Conservation (phyloP, 2,329 filamentous ascomycete genomes). For the Didymella pomorum region DNA sequence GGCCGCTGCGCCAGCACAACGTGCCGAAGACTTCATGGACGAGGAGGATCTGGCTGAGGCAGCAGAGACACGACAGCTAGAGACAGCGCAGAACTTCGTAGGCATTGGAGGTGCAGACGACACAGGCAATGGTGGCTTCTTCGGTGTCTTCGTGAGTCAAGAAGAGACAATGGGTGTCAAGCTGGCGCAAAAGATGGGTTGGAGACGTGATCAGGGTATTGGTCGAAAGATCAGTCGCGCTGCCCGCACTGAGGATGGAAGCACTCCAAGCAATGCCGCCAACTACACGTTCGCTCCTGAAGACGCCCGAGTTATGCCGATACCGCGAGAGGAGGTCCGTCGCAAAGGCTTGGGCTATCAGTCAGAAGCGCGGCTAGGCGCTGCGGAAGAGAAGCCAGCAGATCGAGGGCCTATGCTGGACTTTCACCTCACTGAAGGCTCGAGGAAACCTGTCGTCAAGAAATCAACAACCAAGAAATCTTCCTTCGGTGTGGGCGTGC, state of each 20-base stretch:
- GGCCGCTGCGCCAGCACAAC: conserved; percentile 68
- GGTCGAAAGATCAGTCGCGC: conserved; percentile 82
- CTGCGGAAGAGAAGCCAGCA: conserved; percentile 36
- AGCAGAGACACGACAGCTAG: conserved; percentile 76
- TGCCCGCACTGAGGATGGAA: conserved; percentile 69
- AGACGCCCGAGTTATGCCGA: conserved; percentile 73
- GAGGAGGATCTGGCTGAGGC: conserved; percentile 92
- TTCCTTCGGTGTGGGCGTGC: conserved; percentile 84
- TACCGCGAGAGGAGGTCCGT: conserved; percentile 70
- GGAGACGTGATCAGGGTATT: conserved; percentile 92
- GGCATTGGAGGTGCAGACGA: conserved; percentile 74
- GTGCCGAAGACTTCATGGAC: conserved; percentile 95
- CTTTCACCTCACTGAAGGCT: conserved; percentile 37
- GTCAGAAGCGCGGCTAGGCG: conserved; percentile 64
- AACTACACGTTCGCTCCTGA: conserved; percentile 83
- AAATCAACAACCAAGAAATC: conserved; percentile 65
- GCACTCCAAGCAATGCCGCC: conserved; percentile 50
- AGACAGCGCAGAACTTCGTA: conserved; percentile 77
- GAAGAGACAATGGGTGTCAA: conserved; percentile 89
- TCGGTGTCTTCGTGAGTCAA: conserved; percentile 74
- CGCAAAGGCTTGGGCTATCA: conserved; percentile 73
- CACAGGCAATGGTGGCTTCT: conserved; percentile 62
- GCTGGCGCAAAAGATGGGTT: conserved; percentile 90
- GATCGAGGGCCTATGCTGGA: conserved; percentile 25
- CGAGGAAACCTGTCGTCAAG: conserved; percentile 35